Percentiles rank a stretch among this genome's conserved stretches.
These are phyloP conservation scores for Saccharomycopsis javanensis DNA, from an alignment of 805 yeast genomes.

Conservation along the genomic window DNA sequence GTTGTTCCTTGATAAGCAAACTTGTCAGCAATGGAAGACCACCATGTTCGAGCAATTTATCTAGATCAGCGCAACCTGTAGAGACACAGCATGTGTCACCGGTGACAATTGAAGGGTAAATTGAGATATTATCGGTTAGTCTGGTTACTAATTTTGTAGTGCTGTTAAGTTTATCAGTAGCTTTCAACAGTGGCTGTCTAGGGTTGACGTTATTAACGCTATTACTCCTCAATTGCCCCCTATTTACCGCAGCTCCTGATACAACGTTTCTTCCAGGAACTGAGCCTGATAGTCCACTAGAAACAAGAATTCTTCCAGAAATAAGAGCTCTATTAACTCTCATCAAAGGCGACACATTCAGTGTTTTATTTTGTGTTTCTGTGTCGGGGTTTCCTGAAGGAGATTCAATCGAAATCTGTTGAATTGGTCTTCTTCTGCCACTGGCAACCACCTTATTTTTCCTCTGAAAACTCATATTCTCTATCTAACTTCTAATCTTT, in stretches of 20 bases:
- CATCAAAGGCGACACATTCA: not conserved
- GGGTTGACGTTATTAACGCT: not conserved
- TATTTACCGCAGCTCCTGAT: not conserved
- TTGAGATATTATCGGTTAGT: slow-evolving; percentile 38
- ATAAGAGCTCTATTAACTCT: not conserved
- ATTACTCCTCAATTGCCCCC: not conserved
- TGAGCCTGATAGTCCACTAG: not conserved
- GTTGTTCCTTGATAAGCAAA: slow-evolving; percentile 68
- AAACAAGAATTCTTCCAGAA: not conserved
- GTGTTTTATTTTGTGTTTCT: not conserved
- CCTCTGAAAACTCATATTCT: slow-evolving; percentile 16
- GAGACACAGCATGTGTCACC: slow-evolving; percentile 63
- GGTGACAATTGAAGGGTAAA: slow-evolving; percentile 67
- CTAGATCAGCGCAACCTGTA: slow-evolving; percentile 72
- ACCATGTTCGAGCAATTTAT: slow-evolving; percentile 62
- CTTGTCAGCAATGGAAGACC: slow-evolving; percentile 78
- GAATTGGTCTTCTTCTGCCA: slow-evolving; percentile 1
- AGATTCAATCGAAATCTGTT: not conserved
- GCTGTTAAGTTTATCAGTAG: not conserved
- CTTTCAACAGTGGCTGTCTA: not conserved
- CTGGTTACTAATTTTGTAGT: not conserved
- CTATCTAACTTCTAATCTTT: not conserved
- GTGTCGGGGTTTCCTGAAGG: not conserved
- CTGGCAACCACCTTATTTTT: slow-evolving; percentile 4
- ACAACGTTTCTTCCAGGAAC: not conserved